These are phyloP conservation scores for Fusarium sororula DNA, from an alignment of 2,329 filamentous ascomycete species.

Conservation along the genomic window DNA sequence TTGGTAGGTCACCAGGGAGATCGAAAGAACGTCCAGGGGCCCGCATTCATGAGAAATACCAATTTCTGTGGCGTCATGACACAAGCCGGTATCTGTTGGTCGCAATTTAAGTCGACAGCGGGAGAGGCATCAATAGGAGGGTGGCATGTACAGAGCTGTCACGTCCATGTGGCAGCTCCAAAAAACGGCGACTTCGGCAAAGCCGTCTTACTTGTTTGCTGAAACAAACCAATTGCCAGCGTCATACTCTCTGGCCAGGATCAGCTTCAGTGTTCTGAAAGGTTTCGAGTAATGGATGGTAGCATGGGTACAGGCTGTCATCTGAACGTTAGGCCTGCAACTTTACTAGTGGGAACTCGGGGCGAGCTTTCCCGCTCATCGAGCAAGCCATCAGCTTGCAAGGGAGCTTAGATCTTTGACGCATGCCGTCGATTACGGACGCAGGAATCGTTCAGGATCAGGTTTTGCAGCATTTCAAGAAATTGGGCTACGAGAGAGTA, in stretches of 20 bases:
- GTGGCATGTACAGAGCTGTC: slow-evolving; percentile 11
- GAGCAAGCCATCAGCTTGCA: slow-evolving; percentile 8
- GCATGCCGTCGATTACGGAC: slow-evolving; percentile 9
- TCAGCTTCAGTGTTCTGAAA: neutral
- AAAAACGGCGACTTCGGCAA: slow-evolving; percentile 14
- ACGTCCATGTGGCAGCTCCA: slow-evolving; percentile 26
- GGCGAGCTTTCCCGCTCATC: slow-evolving; percentile 5
- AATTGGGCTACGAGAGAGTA: slow-evolving; percentile 1
- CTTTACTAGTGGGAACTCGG: slow-evolving; percentile 14
- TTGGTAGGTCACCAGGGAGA: slow-evolving; percentile 11
- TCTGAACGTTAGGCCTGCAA: slow-evolving; percentile 12
- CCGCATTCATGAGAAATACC: slow-evolving; percentile 7
- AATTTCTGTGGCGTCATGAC: slow-evolving; percentile 34
- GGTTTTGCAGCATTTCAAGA: slow-evolving; percentile 1
- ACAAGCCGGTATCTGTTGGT: slow-evolving; percentile 30
- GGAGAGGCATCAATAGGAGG: slow-evolving; percentile 16
- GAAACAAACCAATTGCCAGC: slow-evolving; percentile 1
- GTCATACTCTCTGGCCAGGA: neutral
- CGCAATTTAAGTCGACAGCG: slow-evolving; percentile 11
- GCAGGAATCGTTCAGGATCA: neutral
- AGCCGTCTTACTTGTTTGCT: neutral
- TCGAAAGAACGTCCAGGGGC: slow-evolving; percentile 10
- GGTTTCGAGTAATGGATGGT: slow-evolving; percentile 1
- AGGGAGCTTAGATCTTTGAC: slow-evolving; percentile 21
- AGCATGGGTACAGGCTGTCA: slow-evolving; percentile 11